Percentiles rank a stretch among this genome's conserved stretches.
phyloP scores from a whole-genome alignment of 768 basidiomycete genomes.

The Lentinula detonsa region DNA sequence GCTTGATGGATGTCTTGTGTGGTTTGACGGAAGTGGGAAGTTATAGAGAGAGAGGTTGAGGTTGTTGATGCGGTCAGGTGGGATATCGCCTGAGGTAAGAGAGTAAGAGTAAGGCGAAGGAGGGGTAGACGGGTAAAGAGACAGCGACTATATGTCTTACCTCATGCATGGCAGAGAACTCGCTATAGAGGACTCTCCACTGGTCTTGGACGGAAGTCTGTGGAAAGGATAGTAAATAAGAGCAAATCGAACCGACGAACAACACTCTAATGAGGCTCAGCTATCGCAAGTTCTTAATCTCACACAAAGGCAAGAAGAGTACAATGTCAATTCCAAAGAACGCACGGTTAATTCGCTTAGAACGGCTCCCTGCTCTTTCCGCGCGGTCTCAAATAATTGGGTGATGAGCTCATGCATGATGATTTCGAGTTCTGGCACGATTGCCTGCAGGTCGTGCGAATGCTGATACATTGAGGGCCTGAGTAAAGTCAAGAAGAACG shows the following conservation, averaged over 20 bases:
- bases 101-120: slow-evolving; percentile 15
- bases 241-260: too few relatives aligned
- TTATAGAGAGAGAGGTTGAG: slow-evolving; percentile 21
- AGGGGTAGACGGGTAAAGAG: not conserved
- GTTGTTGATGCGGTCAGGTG: slow-evolving; percentile 15
- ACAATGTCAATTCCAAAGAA: too few relatives aligned
- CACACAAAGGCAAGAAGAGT: too few relatives aligned
- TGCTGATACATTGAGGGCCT: not conserved
- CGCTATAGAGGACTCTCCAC: slow-evolving; percentile 17
- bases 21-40: slow-evolving; percentile 23
- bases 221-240: not conserved
- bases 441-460: not conserved
- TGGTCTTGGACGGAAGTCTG: not conserved
- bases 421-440: not conserved
- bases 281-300: too few relatives aligned
- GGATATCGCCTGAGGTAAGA: slow-evolving; percentile 13
- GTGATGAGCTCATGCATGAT: not conserved
- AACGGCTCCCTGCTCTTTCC: not conserved
- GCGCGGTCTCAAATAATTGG: not conserved
- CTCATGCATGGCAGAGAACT: not conserved
- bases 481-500: not conserved
- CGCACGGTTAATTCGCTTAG: not conserved
- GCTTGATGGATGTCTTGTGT: not conserved
- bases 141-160: not conserved
- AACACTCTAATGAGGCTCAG: not conserved